A percentile compares a stretch with the other conserved stretches of the same genome.
Conservation (phyloP, 2,329 filamentous ascomycete species). For the Epichloe coenophiala region DNA sequence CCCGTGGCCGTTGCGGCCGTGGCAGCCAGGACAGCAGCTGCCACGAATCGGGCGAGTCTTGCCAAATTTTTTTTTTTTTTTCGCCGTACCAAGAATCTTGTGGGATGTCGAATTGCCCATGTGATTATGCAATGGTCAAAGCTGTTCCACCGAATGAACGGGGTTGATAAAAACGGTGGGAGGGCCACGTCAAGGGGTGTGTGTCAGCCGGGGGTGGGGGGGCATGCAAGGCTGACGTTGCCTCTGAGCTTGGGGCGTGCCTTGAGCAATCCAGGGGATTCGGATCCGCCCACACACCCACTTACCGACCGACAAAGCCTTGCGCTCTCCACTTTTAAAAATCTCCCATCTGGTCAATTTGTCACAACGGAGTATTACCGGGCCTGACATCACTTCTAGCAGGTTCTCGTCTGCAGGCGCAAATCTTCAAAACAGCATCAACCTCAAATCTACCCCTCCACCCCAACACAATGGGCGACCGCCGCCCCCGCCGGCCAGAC, state of each 20-base stretch:
- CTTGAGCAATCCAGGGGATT: background rate
- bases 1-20: constrained; percentile 14
- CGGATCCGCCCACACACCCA: background rate
- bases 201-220: background rate
- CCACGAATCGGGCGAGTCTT: constrained; percentile 18
- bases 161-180: background rate
- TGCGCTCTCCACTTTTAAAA: background rate
- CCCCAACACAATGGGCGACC: constrained; percentile 18
- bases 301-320: too few species aligned
- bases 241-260: constrained; percentile 9
- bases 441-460: background rate
- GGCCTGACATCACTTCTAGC: background rate
- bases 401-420: background rate
- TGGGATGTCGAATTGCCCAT: background rate
- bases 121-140: background rate
- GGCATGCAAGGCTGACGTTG: constrained; percentile 14
- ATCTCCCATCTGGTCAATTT: too few species aligned
- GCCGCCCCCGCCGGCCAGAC: constrained; percentile 28
- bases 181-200: constrained; percentile 3
- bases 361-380: too few species aligned
- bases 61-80: constrained; percentile 10
- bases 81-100: background rate
- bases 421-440: background rate
- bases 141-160: background rate
- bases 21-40: constrained; percentile 16